These are phyloP conservation scores for Mycena rosella DNA, from an alignment of 768 basidiomycete species.

Conservation along the genomic window DNA sequence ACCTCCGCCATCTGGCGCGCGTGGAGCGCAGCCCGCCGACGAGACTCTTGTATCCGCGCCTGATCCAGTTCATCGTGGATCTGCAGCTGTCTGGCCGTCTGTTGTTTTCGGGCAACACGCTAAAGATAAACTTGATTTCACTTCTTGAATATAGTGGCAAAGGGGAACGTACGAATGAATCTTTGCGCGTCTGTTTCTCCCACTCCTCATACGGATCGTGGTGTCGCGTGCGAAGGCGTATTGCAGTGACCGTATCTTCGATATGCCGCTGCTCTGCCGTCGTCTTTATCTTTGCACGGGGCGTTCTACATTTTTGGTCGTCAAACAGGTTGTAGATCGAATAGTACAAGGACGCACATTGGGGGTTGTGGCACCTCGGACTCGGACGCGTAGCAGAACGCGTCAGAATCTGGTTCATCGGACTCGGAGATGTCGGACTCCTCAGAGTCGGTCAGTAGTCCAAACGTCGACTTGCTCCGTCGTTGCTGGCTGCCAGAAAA, in stretches of 20 bases:
- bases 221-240: slow-evolving; percentile 64
- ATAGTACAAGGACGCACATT: slow-evolving; percentile 49
- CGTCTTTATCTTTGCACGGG: slow-evolving; percentile 46
- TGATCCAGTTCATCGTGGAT: slow-evolving; percentile 62
- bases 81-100: slow-evolving; percentile 48
- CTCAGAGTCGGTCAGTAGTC: slow-evolving; percentile 22
- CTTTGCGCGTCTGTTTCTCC: slow-evolving; percentile 64
- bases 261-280: slow-evolving; percentile 56
- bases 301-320: slow-evolving; percentile 31
- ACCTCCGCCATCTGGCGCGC: slow-evolving; percentile 68
- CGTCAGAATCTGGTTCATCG: slow-evolving; percentile 35
- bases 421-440: slow-evolving; percentile 25
- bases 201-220: slow-evolving; percentile 71
- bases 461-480: slow-evolving; percentile 28
- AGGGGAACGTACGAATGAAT: slow-evolving; percentile 60
- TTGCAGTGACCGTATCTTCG: slow-evolving; percentile 65
- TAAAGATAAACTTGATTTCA: slow-evolving; percentile 37
- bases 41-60: slow-evolving; percentile 48
- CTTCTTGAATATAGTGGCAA: background rate
- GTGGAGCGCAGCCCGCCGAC: slow-evolving; percentile 55
- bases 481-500: slow-evolving; percentile 15
- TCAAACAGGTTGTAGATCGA: slow-evolving; percentile 5
- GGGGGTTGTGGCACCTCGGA: slow-evolving; percentile 50
- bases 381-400: slow-evolving; percentile 59
- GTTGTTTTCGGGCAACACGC: slow-evolving; percentile 61